phyloP scores from a whole-genome alignment of 257 asterid genomes.

The Leonotis leonurus region DNA sequence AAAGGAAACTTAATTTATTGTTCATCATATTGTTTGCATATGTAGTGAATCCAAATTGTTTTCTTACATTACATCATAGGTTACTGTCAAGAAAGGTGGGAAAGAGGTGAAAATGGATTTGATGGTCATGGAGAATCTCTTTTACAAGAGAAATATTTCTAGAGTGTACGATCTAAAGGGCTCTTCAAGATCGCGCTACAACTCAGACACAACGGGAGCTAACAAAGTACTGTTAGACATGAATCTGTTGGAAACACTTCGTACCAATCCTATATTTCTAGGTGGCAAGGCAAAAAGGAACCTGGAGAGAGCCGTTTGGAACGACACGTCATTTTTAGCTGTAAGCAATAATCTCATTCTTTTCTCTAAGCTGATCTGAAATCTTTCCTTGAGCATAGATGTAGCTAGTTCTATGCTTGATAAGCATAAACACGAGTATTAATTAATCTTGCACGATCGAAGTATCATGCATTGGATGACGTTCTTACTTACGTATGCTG shows the following conservation, averaged over 20 bases:
- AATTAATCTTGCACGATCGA: no score
- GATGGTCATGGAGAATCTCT: slow-evolving; percentile 98
- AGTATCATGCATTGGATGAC: no score
- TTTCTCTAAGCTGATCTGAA: background rate
- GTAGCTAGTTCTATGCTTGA: background rate
- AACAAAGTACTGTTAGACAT: slow-evolving; percentile 77
- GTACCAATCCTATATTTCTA: slow-evolving; percentile 79
- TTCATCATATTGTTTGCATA: background rate
- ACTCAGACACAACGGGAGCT: slow-evolving; percentile 63
- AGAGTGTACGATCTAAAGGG: slow-evolving; percentile 91
- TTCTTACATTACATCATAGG: slow-evolving; percentile 38
- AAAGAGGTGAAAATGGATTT: slow-evolving; percentile 89
- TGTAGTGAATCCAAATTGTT: no score
- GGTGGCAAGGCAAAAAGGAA: slow-evolving; percentile 84
- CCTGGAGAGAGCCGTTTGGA: slow-evolving; percentile 95
- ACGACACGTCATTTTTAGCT: slow-evolving; percentile 86
- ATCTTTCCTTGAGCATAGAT: no score
- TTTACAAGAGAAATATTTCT: slow-evolving; percentile 58
- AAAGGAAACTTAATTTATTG: background rate
- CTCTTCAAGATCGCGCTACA: slow-evolving; percentile 69
- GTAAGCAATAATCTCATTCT: slow-evolving; percentile 27
- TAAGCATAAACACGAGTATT: no score
- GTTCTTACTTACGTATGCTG: background rate
- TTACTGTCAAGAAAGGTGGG: slow-evolving; percentile 63
- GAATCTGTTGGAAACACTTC: slow-evolving; percentile 75